Percentiles rank a stretch among this genome's conserved stretches.
Conservation (phyloP, 2,329 filamentous ascomycete species). For the Fusarium denticulatum region DNA sequence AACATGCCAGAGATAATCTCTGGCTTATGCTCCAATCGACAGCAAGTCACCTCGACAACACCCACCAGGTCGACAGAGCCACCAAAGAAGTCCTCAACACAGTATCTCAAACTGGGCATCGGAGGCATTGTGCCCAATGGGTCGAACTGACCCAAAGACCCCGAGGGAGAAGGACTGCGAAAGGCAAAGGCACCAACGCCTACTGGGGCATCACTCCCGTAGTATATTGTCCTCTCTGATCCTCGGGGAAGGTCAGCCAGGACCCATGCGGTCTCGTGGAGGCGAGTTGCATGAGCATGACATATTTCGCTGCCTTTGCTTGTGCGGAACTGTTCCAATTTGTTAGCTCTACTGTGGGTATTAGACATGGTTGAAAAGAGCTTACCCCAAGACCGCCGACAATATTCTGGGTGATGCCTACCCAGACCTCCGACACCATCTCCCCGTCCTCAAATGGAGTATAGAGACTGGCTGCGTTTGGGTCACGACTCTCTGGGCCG, state of each 20-base stretch:
- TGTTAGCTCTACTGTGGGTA: background rate
- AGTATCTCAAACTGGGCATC: background rate
- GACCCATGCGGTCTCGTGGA: background rate
- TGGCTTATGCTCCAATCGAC: background rate
- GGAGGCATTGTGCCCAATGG: background rate
- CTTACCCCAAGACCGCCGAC: background rate
- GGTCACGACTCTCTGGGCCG: no score
- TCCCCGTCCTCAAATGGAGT: background rate
- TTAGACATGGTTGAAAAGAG: background rate
- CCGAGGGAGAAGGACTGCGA: background rate
- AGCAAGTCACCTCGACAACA: background rate
- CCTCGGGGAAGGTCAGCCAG: background rate
- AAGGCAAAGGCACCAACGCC: background rate
- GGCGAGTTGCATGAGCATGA: background rate
- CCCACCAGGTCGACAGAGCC: background rate
- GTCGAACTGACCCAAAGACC: background rate
- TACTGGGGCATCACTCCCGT: background rate
- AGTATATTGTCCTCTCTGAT: background rate
- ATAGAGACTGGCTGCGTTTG: background rate
- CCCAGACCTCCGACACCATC: background rate
- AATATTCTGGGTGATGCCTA: background rate
- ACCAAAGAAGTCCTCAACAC: background rate
- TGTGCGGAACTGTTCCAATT: background rate
- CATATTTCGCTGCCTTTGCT: background rate
- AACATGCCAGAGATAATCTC: background rate